These are phyloP conservation scores for Trametes sanguinea DNA, from an alignment of 768 basidiomycete species.

Conservation along the genomic window DNA sequence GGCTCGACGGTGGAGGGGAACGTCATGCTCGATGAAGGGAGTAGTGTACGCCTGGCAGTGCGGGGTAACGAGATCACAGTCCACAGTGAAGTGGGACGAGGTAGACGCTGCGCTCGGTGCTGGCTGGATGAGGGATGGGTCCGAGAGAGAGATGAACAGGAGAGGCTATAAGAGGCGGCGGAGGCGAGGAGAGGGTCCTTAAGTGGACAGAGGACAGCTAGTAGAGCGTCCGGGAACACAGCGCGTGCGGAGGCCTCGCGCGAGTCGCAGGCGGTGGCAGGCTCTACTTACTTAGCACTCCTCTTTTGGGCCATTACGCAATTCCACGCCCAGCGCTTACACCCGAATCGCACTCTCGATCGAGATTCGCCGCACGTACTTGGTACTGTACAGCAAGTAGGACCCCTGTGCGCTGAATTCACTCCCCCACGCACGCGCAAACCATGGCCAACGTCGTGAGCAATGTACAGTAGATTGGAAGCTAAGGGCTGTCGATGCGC, in stretches of 20 bases:
- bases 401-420: background rate
- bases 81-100: background rate
- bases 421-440: no score
- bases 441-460: no score
- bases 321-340: background rate
- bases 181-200: no score
- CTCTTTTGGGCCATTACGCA: constrained; percentile 9
- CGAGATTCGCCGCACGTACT: background rate
- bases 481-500: no score
- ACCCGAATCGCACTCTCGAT: background rate
- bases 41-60: background rate
- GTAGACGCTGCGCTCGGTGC: background rate
- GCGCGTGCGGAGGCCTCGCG: constrained; percentile 8
- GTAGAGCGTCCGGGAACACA: background rate
- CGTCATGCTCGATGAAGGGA: constrained; percentile 46
- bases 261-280: background rate
- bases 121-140: background rate
- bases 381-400: background rate
- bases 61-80: background rate
- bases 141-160: background rate
- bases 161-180: background rate
- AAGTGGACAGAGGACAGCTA: background rate
- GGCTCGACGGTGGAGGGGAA: constrained; percentile 51
- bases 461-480: no score
- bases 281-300: background rate